Base-by-base conservation (phyloP, 1,284 basidiomycete species). In the Chalciporus sp. region DNA sequence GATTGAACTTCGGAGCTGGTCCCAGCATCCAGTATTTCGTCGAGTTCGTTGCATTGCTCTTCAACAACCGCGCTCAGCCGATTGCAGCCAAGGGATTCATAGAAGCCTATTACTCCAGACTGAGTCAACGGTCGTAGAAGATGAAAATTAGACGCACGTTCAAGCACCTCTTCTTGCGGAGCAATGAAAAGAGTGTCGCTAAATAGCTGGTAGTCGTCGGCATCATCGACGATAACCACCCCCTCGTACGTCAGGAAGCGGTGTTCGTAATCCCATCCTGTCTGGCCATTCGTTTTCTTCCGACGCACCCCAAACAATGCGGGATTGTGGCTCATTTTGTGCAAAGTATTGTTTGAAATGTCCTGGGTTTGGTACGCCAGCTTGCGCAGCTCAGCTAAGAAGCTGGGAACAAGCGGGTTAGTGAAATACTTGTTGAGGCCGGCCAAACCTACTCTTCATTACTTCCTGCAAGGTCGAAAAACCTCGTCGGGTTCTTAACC, bases 161-260 rank as follows among this genome's bases (percentile, higher is more conserved):
- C 47, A 14, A 58, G 57, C 19, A 29, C 2, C 12, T 54, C 42
- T 9, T 61, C 46, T 7, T 17, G 51, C 11, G 58, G 58, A 7
- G 49, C 56, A 4, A 19, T 37, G 20, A 51, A 26, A 11, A 60
- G 29, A 1, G 27, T n/a, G 37, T 59, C 59, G 2, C 6, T 3
- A 37, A 60, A 60, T 7, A 51, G 45, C 4, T 44, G 33, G 26
- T 47, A 49, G 8, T 56, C 20, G n/a, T 49, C 10, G 3, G 27
- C 40, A 7, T 60, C 59, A 14, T 60, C 49, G 7, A 41, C 49
- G 4, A 60, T 42, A 26, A 59, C 2, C 3, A 60, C 61, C 11
- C 42, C 48, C 1, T 16, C 5, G 2, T 46, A 51, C 31, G 39
- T 28, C 31, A 40, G 31, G 29, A 53, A 26, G 19, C 4, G 5